phyloP scores from a whole-genome alignment of 192 early-diverging fungal species.

The Chytriomyces confervae region DNA sequence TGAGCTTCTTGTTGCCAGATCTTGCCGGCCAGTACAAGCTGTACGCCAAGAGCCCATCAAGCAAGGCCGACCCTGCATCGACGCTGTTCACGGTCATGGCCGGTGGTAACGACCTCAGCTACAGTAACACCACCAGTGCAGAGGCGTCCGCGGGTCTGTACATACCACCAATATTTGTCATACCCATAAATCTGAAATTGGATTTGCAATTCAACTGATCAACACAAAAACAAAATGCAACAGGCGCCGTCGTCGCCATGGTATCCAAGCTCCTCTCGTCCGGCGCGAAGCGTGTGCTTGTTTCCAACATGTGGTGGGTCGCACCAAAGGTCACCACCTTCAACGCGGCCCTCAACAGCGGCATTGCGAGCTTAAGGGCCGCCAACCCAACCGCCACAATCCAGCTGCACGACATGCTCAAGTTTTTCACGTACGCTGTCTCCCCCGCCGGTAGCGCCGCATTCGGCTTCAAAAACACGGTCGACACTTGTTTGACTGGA shows the following conservation, averaged over 20 bases:
- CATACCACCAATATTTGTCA: not conserved
- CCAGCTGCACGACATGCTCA: conserved; percentile 5
- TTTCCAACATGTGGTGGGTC: not conserved
- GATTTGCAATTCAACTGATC: too few relatives aligned
- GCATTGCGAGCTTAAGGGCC: not conserved
- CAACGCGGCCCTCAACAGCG: not conserved
- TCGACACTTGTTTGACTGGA: conserved; percentile 11
- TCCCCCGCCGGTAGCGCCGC: not conserved
- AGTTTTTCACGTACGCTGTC: not conserved
- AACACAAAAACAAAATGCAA: not conserved
- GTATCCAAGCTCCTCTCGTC: not conserved
- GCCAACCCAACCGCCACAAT: not conserved
- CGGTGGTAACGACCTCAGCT: conserved; percentile 25
- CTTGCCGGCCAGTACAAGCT: not conserved
- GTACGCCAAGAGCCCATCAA: not conserved
- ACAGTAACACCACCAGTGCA: not conserved
- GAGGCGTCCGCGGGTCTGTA: not conserved
- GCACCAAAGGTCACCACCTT: not conserved
- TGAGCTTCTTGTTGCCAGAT: conserved; percentile 3
- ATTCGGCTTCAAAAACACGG: conserved; percentile 3
- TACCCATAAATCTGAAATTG: not conserved
- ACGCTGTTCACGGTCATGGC: conserved; percentile 21
- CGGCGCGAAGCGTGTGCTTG: not conserved
- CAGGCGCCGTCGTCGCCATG: not conserved
- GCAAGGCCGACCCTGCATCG: not conserved